Percentiles rank a stretch among this genome's conserved stretches.
phyloP scores from a whole-genome alignment of 441 rosid genomes.

The Adansonia rubrostipa region DNA sequence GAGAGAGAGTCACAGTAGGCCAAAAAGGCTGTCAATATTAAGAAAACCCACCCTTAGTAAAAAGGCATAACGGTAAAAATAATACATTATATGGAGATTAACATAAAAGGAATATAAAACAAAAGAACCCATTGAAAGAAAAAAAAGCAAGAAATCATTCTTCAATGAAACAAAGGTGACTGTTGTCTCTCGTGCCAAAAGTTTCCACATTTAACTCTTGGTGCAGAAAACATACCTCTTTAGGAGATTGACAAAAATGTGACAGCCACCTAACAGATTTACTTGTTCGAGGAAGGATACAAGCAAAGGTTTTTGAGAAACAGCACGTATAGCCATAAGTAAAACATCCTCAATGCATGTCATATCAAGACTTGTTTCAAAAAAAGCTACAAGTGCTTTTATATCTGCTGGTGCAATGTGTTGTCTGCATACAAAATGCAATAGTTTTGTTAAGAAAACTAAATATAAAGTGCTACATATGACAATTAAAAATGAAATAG shows the following conservation, averaged over 20 bases:
- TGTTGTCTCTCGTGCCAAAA: background rate
- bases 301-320: conserved; percentile 79
- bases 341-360: conserved; percentile 92
- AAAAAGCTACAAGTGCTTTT: conserved; percentile 79
- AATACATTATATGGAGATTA: conserved; percentile 10
- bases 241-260: conserved; percentile 92
- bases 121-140: background rate
- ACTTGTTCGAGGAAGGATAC: conserved; percentile 90
- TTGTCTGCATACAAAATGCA: conserved; percentile 65
- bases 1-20: background rate
- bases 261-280: conserved; percentile 81
- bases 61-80: background rate
- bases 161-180: conserved; percentile 7
- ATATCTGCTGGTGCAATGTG: conserved; percentile 69
- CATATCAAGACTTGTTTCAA: conserved; percentile 93
- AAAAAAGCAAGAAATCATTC: conserved; percentile 20
- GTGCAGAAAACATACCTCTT: conserved; percentile 60
- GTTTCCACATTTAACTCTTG: conserved; percentile 21
- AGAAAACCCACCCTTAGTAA: conserved; percentile 1
- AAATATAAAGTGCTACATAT: conserved; percentile 21
- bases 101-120: conserved; percentile 15
- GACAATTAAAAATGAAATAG: conserved; percentile 22
- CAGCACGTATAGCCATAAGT: conserved; percentile 93
- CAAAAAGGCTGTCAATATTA: background rate
- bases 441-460: conserved; percentile 21